phyloP scores from a whole-genome alignment of 495 filamentous ascomycete genomes.

The Penicillium daleae region DNA sequence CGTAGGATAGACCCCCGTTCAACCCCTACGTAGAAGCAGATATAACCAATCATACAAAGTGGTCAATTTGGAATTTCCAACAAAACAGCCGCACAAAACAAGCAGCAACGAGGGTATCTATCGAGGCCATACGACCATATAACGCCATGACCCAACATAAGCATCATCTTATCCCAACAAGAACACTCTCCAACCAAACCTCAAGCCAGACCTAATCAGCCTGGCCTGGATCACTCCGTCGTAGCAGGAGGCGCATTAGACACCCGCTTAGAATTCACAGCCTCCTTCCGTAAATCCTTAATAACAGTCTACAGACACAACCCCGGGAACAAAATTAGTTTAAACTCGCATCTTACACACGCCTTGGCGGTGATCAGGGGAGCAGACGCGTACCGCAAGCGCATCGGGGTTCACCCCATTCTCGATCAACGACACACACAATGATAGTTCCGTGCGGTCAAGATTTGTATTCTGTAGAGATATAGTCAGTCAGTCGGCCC shows the following conservation, averaged over 20 bases:
- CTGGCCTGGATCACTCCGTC: constrained; percentile 20
- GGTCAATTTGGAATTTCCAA: constrained; percentile 15
- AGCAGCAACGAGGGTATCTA: constrained; percentile 25
- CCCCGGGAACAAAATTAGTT: neutral
- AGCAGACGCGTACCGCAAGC: constrained; percentile 71
- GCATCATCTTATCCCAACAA: constrained; percentile 1
- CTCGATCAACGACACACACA: constrained; percentile 95
- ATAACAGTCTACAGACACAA: constrained; percentile 63
- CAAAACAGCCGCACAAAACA: constrained; percentile 9
- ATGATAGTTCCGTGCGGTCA: constrained; percentile 84
- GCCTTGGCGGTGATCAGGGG: neutral
- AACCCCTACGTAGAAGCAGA: neutral
- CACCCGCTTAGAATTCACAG: constrained; percentile 26
- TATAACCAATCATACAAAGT: neutral
- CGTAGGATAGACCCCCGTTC: neutral
- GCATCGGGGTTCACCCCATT: constrained; percentile 97
- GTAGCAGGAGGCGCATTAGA: constrained; percentile 24
- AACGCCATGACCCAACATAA: constrained; percentile 20
- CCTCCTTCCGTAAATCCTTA: constrained; percentile 70
- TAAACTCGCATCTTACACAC: neutral
- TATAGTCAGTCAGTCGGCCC: neutral
- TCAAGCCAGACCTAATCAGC: neutral
- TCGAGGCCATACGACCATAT: constrained; percentile 8
- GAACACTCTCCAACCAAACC: neutral
- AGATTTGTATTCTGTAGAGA: constrained; percentile 80